Percentiles rank a stretch among this genome's conserved stretches.
Evolutionary conservation across 1,139 yeast genomes (phyloP).

Genomic region (Saccharomyces hybrid): DNA sequence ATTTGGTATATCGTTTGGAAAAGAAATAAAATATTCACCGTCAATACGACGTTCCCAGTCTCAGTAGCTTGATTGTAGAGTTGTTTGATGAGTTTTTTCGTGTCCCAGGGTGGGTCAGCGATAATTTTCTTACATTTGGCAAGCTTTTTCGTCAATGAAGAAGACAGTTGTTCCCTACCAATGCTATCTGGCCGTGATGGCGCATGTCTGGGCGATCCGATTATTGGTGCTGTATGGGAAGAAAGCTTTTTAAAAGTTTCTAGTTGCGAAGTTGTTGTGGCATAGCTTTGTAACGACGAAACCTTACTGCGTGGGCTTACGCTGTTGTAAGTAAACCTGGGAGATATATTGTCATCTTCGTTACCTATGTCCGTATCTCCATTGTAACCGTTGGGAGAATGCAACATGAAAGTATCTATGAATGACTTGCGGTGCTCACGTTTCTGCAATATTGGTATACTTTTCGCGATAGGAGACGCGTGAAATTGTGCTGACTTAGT

Average conservation of each 20-base stretch:
- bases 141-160: neutral
- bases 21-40: conserved; percentile 21
- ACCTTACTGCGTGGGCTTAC: conserved; percentile 12
- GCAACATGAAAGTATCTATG: conserved; percentile 19
- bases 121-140: neutral
- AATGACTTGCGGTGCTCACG: conserved; percentile 20
- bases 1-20: conserved; percentile 27
- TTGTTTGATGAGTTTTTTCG: conserved; percentile 22
- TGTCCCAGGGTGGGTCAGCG: conserved; percentile 26
- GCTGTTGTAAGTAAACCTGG: conserved; percentile 8
- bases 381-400: conserved; percentile 6
- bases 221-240: neutral
- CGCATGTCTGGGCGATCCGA: neutral
- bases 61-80: conserved; percentile 27
- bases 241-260: conserved; percentile 8
- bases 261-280: conserved; percentile 8
- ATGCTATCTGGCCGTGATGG: neutral
- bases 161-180: neutral
- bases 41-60: conserved; percentile 27
- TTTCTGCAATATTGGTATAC: conserved; percentile 16
- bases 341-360: neutral
- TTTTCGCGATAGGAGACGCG: neutral
- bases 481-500: neutral
- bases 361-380: conserved; percentile 4
- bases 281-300: conserved; percentile 12